Conservation (phyloP, 2,329 filamentous ascomycete genomes). For the Sordariomycetes sp. region DNA sequence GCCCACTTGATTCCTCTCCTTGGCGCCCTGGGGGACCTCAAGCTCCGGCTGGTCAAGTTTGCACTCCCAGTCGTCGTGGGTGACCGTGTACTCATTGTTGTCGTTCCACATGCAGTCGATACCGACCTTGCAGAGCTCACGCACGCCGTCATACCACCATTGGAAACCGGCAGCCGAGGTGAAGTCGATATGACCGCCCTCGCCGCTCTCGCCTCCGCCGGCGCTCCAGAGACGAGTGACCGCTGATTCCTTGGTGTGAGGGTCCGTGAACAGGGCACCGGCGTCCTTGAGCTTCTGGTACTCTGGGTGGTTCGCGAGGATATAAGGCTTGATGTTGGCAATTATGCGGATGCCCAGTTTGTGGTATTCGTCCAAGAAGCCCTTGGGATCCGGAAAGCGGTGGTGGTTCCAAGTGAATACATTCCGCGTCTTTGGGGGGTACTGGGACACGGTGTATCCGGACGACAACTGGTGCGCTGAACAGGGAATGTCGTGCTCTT, state of each 20-base stretch:
- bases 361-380: constrained; percentile 53
- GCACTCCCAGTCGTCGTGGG: constrained; percentile 56
- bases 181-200: constrained; percentile 67
- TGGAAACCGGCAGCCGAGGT: constrained; percentile 56
- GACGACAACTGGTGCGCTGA: constrained; percentile 66
- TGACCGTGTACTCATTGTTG: constrained; percentile 66
- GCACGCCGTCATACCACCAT: constrained; percentile 65
- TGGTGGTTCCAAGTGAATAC: constrained; percentile 62
- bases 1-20: constrained; percentile 42
- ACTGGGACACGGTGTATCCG: constrained; percentile 61
- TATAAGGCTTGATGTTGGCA: constrained; percentile 66
- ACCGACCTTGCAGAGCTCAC: constrained; percentile 49
- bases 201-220: constrained; percentile 59
- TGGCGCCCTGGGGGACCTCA: constrained; percentile 22
- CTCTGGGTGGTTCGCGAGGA: constrained; percentile 57
- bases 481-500: constrained; percentile 58
- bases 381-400: constrained; percentile 59
- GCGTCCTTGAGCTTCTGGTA: constrained; percentile 50
- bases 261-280: constrained; percentile 56
- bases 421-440: constrained; percentile 59
- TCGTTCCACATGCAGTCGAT: constrained; percentile 74
- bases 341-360: constrained; percentile 56
- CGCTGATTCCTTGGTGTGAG: constrained; percentile 38
- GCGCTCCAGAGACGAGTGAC: constrained; percentile 62
- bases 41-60: constrained; percentile 36